Percentiles rank a stretch among this genome's conserved stretches.
Evolutionary conservation across 2,329 filamentous ascomycete species (phyloP).

Genomic region (Ascochyta viciae-villosae): DNA sequence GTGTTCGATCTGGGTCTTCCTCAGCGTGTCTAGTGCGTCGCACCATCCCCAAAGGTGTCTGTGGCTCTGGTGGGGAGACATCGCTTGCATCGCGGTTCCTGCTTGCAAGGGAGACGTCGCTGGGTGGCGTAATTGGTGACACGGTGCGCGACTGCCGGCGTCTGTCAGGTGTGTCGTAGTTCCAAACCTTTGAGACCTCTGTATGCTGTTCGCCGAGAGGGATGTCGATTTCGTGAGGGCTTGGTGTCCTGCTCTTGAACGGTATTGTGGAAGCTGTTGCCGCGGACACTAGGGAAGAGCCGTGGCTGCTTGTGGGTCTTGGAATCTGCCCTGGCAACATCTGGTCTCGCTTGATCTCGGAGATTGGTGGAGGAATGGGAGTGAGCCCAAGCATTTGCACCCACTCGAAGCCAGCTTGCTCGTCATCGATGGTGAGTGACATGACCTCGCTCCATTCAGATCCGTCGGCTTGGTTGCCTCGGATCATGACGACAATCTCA

Average conservation of each 20-base stretch:
- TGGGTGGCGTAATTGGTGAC: slow-evolving; percentile 47
- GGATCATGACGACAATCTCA: slow-evolving; percentile 86
- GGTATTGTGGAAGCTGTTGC: slow-evolving; percentile 43
- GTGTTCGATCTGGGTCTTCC: slow-evolving; percentile 39
- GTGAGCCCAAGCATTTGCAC: slow-evolving; percentile 77
- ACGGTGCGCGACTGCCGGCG: slow-evolving; percentile 36
- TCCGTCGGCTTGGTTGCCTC: slow-evolving; percentile 68
- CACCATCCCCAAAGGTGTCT: slow-evolving; percentile 23
- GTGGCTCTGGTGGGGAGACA: slow-evolving; percentile 23
- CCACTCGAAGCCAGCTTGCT: slow-evolving; percentile 85
- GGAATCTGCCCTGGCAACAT: slow-evolving; percentile 58
- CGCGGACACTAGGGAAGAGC: slow-evolving; percentile 58
- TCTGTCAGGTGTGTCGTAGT: slow-evolving; percentile 45
- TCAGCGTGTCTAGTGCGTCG: slow-evolving; percentile 18
- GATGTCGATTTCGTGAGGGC: slow-evolving; percentile 63
- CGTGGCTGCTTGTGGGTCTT: slow-evolving; percentile 58
- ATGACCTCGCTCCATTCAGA: slow-evolving; percentile 85
- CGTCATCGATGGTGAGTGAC: slow-evolving; percentile 76
- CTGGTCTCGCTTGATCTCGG: slow-evolving; percentile 54
- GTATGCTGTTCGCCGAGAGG: slow-evolving; percentile 66
- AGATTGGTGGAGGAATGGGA: slow-evolving; percentile 67
- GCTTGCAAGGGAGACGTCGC: slow-evolving; percentile 42
- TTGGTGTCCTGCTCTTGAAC: slow-evolving; percentile 53
- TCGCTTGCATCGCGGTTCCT: slow-evolving; percentile 22
- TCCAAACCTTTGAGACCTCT: slow-evolving; percentile 56